Percentiles rank a stretch among this genome's conserved stretches.
These are phyloP conservation scores for Ustilago lituana DNA, from an alignment of 1,284 basidiomycete genomes.

Conservation along the genomic window DNA sequence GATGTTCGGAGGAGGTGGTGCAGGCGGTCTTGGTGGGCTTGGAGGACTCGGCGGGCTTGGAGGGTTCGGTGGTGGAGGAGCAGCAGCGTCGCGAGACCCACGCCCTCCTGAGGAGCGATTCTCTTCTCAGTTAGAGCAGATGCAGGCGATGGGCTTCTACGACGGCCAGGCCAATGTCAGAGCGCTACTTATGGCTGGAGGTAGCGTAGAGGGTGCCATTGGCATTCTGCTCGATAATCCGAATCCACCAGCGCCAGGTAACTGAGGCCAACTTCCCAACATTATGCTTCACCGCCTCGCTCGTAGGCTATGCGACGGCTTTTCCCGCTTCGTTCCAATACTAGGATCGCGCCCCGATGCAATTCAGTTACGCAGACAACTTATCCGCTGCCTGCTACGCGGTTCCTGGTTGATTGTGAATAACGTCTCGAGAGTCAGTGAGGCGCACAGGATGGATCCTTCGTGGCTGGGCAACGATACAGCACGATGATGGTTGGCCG, in stretches of 20 bases:
- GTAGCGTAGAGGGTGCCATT: conserved; percentile 61
- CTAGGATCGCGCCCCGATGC: too few species aligned
- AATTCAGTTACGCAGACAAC: too few species aligned
- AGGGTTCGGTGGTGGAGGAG: conserved; percentile 24
- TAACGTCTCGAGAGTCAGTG: too few species aligned
- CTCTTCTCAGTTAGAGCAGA: conserved; percentile 62
- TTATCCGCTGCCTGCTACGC: too few species aligned
- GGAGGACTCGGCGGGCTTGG: conserved; percentile 39
- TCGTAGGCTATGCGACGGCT: too few species aligned
- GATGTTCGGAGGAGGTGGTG: conserved; percentile 45
- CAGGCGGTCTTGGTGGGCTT: conserved; percentile 34
- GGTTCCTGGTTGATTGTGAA: too few species aligned
- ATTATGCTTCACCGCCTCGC: too few species aligned
- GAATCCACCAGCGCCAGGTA: conserved; percentile 28
- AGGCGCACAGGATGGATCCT: too few species aligned
- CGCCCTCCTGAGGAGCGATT: conserved; percentile 63
- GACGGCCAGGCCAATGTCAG: conserved; percentile 61
- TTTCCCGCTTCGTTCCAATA: too few species aligned
- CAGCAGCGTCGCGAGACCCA: conserved; percentile 36
- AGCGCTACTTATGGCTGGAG: conserved; percentile 60
- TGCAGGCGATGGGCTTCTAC: conserved; percentile 64
- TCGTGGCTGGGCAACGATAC: too few species aligned
- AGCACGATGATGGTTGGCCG: too few species aligned
- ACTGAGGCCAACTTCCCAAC: too few species aligned
- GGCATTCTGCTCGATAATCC: conserved; percentile 56